phyloP scores from a whole-genome alignment of 768 basidiomycete genomes.

The Tephrocybe rancida region DNA sequence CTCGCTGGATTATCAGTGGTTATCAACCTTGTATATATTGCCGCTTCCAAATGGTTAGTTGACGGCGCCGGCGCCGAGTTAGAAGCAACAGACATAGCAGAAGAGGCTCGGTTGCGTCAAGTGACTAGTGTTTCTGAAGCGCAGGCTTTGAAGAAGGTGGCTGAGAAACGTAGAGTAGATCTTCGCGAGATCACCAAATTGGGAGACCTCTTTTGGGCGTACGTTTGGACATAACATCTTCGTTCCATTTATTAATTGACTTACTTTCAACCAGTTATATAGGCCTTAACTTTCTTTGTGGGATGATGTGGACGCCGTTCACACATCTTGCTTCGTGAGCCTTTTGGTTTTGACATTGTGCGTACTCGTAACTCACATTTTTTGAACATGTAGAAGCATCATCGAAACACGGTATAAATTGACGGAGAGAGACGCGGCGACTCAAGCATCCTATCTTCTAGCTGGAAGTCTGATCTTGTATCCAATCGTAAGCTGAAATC shows the following conservation, averaged over 20 bases:
- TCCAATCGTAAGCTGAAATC: conserved; percentile 53
- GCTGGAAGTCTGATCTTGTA: conserved; percentile 71
- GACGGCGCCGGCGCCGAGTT: conserved; percentile 60
- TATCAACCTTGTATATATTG: conserved; percentile 70
- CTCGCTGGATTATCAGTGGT: conserved; percentile 68
- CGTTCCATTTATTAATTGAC: conserved; percentile 2
- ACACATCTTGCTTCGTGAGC: conserved; percentile 74
- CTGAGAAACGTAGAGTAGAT: conserved; percentile 64
- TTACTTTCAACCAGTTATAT: conserved; percentile 53
- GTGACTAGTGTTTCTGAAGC: conserved; percentile 54
- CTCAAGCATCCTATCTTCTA: conserved; percentile 70
- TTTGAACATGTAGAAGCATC: conserved; percentile 53
- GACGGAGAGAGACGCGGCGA: conserved; percentile 60
- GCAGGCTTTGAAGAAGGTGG: conserved; percentile 64
- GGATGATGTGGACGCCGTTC: conserved; percentile 78
- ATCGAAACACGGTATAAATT: conserved; percentile 68
- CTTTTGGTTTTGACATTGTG: neutral
- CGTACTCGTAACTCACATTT: neutral
- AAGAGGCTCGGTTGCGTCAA: conserved; percentile 52
- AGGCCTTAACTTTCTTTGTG: conserved; percentile 74
- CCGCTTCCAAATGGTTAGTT: conserved; percentile 65
- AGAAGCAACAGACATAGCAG: conserved; percentile 62
- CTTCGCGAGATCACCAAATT: conserved; percentile 62
- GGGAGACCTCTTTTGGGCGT: conserved; percentile 83
- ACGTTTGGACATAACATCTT: conserved; percentile 28